Evolutionary conservation across 345 rosid genomes (phyloP).

Genomic region (Nasturtium officinale): DNA sequence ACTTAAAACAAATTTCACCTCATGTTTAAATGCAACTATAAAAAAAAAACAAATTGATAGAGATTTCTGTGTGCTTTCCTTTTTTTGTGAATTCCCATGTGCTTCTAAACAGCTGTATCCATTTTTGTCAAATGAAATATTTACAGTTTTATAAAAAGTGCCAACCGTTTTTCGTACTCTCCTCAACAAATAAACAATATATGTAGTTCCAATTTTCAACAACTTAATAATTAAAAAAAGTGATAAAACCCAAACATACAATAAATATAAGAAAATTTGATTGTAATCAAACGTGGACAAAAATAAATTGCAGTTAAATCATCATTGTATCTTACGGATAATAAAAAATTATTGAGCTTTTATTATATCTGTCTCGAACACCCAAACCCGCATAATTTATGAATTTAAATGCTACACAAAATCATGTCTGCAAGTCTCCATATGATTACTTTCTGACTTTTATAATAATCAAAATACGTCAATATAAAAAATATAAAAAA

Average conservation of each 20-base stretch:
- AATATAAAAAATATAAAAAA: not conserved
- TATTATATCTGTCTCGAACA: conserved; percentile 17
- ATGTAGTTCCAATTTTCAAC: conserved; percentile 14
- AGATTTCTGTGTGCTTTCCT: conserved; percentile 21
- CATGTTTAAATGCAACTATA: not conserved
- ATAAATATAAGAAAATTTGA: not conserved
- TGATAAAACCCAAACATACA: not conserved
- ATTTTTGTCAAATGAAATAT: conserved; percentile 32
- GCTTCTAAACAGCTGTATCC: conserved; percentile 38
- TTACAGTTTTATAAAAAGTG: conserved; percentile 35
- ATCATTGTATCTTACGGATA: conserved; percentile 8
- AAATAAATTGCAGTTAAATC: not conserved
- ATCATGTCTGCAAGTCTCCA: conserved; percentile 7
- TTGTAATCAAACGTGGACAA: conserved; percentile 11
- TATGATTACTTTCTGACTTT: conserved; percentile 26
- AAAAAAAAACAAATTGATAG: not conserved
- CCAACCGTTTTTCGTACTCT: conserved; percentile 26
- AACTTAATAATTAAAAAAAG: not conserved
- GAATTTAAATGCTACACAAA: conserved; percentile 28
- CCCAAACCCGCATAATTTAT: conserved; percentile 30
- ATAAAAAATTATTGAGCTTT: conserved; percentile 23
- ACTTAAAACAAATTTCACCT: not conserved
- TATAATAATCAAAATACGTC: conserved; percentile 9
- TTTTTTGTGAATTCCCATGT: conserved; percentile 7
- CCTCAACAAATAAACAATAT: conserved; percentile 21